A percentile compares a stretch with the other conserved stretches of the same genome.
phyloP scores from a whole-genome alignment of 192 early-diverging fungal genomes.

The Backusella westeae region DNA sequence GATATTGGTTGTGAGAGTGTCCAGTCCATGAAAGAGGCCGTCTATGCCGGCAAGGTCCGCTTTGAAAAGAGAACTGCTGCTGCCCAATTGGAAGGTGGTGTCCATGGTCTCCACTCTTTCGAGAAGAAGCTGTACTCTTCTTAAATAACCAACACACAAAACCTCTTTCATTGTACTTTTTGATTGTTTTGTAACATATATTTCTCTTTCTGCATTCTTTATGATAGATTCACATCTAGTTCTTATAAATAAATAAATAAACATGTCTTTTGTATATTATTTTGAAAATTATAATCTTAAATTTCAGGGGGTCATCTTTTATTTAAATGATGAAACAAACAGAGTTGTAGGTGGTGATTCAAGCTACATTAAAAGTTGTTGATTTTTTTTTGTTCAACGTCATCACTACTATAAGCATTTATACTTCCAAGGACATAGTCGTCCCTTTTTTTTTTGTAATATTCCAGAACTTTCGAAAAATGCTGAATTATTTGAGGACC shows the following conservation, averaged over 20 bases:
- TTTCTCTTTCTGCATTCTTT: background rate
- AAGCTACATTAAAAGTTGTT: background rate
- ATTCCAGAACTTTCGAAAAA: too few species aligned
- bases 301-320: too few species aligned
- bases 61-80: constrained; percentile 94
- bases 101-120: constrained; percentile 84
- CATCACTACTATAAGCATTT: background rate
- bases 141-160: constrained; percentile 20
- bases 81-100: constrained; percentile 95
- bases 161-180: background rate
- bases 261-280: background rate
- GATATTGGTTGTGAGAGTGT: constrained; percentile 87
- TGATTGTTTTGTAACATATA: background rate
- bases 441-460: too few species aligned
- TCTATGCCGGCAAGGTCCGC: constrained; percentile 72
- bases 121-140: constrained; percentile 72
- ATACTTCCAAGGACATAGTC: too few species aligned
- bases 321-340: too few species aligned
- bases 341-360: too few species aligned
- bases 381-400: background rate
- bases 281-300: too few species aligned
- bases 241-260: constrained; percentile 1
- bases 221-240: background rate
- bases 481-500: too few species aligned
- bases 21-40: constrained; percentile 63